phyloP scores from a whole-genome alignment of 768 basidiomycete genomes.

The Obba rivulosa region DNA sequence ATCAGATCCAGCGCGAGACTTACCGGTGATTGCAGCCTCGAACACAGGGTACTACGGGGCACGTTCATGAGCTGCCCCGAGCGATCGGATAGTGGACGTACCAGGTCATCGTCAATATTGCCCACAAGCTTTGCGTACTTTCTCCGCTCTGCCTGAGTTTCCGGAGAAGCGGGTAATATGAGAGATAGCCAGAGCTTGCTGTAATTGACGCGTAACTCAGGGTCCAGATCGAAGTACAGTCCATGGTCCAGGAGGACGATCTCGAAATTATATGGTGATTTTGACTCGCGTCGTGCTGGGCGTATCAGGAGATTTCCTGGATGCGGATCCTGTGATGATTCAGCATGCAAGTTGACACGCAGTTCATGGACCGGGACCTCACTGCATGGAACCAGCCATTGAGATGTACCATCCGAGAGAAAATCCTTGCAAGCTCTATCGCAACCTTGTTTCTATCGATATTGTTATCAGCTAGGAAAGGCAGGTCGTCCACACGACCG shows the following conservation, averaged over 20 bases:
- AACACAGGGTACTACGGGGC: constrained; percentile 78
- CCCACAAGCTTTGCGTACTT: constrained; percentile 90
- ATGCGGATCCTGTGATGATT: constrained; percentile 70
- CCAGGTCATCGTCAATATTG: constrained; percentile 83
- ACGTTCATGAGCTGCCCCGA: not conserved
- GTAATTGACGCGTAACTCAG: constrained; percentile 75
- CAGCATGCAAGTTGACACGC: constrained; percentile 7
- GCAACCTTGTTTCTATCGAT: constrained; percentile 95
- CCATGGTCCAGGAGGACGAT: constrained; percentile 94
- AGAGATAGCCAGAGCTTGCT: constrained; percentile 89
- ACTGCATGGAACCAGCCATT: constrained; percentile 89
- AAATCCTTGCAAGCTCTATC: constrained; percentile 84
- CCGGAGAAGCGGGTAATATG: constrained; percentile 64
- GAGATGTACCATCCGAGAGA: constrained; percentile 92
- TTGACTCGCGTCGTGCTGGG: constrained; percentile 52
- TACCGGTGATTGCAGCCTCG: constrained; percentile 89
- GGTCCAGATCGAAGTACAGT: constrained; percentile 86
- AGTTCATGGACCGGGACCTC: constrained; percentile 22
- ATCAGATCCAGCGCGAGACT: not conserved
- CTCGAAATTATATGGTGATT: constrained; percentile 92
- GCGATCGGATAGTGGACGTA: constrained; percentile 28
- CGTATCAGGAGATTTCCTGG: constrained; percentile 92
- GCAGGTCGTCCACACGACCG: constrained; percentile 81
- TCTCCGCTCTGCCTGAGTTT: constrained; percentile 60
- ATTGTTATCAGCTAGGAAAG: constrained; percentile 70